Conservation (phyloP, 495 filamentous ascomycete species). For the Tuber magnatum region DNA sequence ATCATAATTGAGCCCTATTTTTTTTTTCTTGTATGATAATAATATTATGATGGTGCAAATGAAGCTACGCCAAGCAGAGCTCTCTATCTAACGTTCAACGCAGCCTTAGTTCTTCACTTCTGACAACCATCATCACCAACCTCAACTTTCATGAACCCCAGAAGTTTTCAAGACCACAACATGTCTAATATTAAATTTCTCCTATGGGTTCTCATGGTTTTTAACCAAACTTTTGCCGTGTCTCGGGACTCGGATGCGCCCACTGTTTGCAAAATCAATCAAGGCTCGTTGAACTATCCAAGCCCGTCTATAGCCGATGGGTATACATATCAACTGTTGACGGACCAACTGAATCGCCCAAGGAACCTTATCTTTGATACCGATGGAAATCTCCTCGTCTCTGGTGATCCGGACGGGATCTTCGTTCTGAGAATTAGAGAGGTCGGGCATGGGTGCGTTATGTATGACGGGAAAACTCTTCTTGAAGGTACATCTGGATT, state of each 20-base stretch:
- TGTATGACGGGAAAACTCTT: conserved; percentile 43
- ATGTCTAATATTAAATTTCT: neutral
- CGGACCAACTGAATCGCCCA: conserved; percentile 49
- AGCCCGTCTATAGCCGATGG: conserved; percentile 52
- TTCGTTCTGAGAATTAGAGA: conserved; percentile 49
- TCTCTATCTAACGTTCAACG: neutral
- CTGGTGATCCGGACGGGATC: conserved; percentile 53
- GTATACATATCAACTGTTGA: conserved; percentile 53
- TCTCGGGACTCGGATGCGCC: neutral
- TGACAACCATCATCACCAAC: neutral
- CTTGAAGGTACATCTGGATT: neutral
- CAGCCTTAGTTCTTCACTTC: neutral
- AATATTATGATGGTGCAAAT: neutral
- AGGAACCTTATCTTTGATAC: conserved; percentile 57
- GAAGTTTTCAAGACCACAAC: neutral
- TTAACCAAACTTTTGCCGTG: neutral
- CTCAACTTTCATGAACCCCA: neutral
- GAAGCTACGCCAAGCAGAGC: neutral
- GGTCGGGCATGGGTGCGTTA: conserved; percentile 49
- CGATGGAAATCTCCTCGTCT: conserved; percentile 55
- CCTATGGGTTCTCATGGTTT: neutral
- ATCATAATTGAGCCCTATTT: neutral
- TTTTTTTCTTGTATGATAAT: neutral
- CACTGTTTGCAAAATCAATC: neutral
- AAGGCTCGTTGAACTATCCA: conserved; percentile 9